Evolutionary conservation across 768 basidiomycete genomes (phyloP), one percentile per base, ranked within the genome.

Genomic region (Cystofilobasidium ferigula): DNA sequence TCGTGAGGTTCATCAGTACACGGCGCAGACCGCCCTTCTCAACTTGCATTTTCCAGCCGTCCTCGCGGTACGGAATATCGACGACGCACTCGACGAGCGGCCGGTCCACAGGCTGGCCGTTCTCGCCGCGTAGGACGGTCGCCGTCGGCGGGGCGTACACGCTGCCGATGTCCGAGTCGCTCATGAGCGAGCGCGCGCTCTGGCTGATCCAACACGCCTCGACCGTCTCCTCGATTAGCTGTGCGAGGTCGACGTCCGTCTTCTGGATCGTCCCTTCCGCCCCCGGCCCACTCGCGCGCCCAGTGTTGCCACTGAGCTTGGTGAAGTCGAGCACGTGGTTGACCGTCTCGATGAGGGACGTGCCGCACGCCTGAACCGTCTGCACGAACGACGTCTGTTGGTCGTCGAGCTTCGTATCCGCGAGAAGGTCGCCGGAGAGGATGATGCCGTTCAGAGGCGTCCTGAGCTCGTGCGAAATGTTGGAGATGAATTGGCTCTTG

Each of bases 281-380:
- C 13, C 16, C 28, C 13, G 28, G 6, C 8, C 45, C 81, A 73
- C 88, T 88, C 54, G 84, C 80, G 22, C 60, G 43, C 1, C 42
- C 42, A 9, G 42, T 45, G 71, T 86, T 88, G 26, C 90, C 91
- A 68, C 88, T 91, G 28, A 94, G 81, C 73, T 97, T 97, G 18
- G 91, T 94, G 73, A 93, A 97, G 74, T 97, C 93, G 32, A 97
- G 79, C 7, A 97, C 93, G 71, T 97, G 93, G 72, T 95, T 95
- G 57, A 97, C 91, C 0, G 92, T 94, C 78, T 97, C 93, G 47
- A 93, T 89, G 0, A 97, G 81, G 0, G 89, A 90, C n/a, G 87
- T 93, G 18, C 91, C 92, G 72, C 92, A 95, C 8, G 89, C 91
- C 74, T 92, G 88, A 0, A 95, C 88, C 0, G 93, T 95, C 73